Base-by-base conservation (phyloP, 345 rosid species). In the Gossypium stocksii region DNA sequence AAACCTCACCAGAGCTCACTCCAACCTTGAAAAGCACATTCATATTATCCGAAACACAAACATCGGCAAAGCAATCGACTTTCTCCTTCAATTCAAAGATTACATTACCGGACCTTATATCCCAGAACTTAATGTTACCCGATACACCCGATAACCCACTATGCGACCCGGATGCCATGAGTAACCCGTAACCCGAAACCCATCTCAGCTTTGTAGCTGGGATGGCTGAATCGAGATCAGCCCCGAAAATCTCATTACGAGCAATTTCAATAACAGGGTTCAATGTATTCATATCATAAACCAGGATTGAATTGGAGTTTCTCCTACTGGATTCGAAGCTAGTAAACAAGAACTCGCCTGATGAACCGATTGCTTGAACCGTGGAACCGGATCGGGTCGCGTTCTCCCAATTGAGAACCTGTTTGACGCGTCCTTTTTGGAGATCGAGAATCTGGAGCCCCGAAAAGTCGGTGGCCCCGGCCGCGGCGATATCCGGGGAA, bases 291-390 rank as follows among this genome's bases (percentile, higher is more conserved):
- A 89, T 58, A 79, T 93, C 97, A 77, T 93, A 91, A 58, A 93
- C 92, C 93, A 93, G 73, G 20, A 95, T 86, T 2, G 96, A 80
- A 79, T 88, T 95, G 67, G 98, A 91, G 78, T 93, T 95, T 73
- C 97, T 78, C 76, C 99, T 79, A 53, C 93, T 85, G 2, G 99
- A 95, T 74, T 95, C 99, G n/a, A 93, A 95, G 81, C 99, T 91
- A 17, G 89, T 82, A 63, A 95, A 93, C 29, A 95, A n/a, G 43
- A 62, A 79, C 27, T 87, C 91, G 64, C 77, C 54, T 0, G 92
- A 88, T 1, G 91, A 84, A 19, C 94, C 97, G 23, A 95, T 86
- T 0, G 93, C 98, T 70, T 93, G 99, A 51, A 93, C 97, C 13
- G 91, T 95, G 0, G 92, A 89, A 74, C 92, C 85, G 45, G 97